phyloP scores from a whole-genome alignment of 106 monocot species.

The Hemerocallis citrina region DNA sequence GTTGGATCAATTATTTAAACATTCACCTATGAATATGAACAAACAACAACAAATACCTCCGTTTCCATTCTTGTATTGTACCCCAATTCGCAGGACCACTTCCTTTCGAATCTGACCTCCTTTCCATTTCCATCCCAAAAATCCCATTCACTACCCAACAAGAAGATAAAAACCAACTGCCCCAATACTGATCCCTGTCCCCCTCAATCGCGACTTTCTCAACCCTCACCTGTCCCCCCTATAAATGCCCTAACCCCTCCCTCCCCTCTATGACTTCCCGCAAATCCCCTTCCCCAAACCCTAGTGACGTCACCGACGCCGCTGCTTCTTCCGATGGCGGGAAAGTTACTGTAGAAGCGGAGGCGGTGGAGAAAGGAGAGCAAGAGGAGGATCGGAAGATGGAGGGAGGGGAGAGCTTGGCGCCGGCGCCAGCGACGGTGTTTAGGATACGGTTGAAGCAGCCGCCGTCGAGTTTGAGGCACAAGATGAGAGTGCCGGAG shows the following conservation, averaged over 20 bases:
- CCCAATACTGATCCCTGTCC: constrained; percentile 20
- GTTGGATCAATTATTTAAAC: too few relatives aligned
- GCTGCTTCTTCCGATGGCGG: constrained; percentile 6
- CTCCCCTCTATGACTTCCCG: constrained; percentile 11
- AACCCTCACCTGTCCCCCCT: constrained; percentile 22
- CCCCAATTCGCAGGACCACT: too few relatives aligned
- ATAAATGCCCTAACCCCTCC: constrained; percentile 40
- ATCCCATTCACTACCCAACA: not conserved
- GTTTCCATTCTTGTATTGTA: too few relatives aligned
- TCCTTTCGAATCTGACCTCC: too few relatives aligned
- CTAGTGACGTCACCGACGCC: not conserved
- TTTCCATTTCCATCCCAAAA: not conserved
- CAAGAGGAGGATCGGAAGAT: constrained; percentile 38
- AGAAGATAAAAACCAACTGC: not conserved
- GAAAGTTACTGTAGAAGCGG: not conserved
- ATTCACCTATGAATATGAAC: too few relatives aligned
- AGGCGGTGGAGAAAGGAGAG: constrained; percentile 3
- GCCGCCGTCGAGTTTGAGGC: constrained; percentile 55
- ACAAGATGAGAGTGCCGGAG: constrained; percentile 97
- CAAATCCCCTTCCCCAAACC: constrained; percentile 3
- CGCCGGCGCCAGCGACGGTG: constrained; percentile 56
- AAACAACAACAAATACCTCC: too few relatives aligned
- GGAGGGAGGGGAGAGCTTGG: constrained; percentile 27
- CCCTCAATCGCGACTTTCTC: constrained; percentile 18
- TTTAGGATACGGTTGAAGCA: constrained; percentile 91